Evolutionary conservation across 2,329 filamentous ascomycete species (phyloP).

Genomic region (Niveomyces coronatus): DNA sequence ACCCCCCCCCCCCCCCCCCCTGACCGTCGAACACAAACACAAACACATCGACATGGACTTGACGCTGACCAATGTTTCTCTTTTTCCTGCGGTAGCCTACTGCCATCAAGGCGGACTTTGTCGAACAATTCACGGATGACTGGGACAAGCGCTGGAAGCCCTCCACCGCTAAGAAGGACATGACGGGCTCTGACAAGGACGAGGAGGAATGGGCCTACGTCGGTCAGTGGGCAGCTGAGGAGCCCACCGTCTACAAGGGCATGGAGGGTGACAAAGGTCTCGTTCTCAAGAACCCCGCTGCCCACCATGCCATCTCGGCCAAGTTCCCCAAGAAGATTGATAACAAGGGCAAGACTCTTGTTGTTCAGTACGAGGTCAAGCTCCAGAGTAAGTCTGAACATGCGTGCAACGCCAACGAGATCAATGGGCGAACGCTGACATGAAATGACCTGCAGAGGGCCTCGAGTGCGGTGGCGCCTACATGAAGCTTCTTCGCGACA

Average conservation of each 20-base stretch:
- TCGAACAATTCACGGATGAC: constrained; percentile 96
- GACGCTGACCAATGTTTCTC: constrained; percentile 17
- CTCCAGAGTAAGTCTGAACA: constrained; percentile 69
- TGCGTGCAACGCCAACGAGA: neutral
- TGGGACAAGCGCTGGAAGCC: constrained; percentile 92
- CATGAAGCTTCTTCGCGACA: constrained; percentile 97
- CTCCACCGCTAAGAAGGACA: constrained; percentile 93
- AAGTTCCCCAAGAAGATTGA: constrained; percentile 96
- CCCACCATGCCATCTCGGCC: constrained; percentile 97
- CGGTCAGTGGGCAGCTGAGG: constrained; percentile 93
- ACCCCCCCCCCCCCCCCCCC: no score
- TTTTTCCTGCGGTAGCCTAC: constrained; percentile 65
- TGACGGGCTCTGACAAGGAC: constrained; percentile 60
- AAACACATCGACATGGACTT: constrained; percentile 5
- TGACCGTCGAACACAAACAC: no score
- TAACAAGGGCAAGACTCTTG: constrained; percentile 93
- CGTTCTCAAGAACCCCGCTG: constrained; percentile 94
- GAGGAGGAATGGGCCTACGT: constrained; percentile 95
- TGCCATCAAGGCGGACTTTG: constrained; percentile 80
- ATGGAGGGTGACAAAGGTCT: constrained; percentile 94
- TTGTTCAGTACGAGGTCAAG: constrained; percentile 99
- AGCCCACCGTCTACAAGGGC: constrained; percentile 81
- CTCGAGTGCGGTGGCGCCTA: constrained; percentile 98
- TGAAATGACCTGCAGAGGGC: constrained; percentile 55
- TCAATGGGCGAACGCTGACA: constrained; percentile 6